Evolutionary conservation across 1,284 basidiomycete genomes (phyloP).

Genomic region (Somion occarium): DNA sequence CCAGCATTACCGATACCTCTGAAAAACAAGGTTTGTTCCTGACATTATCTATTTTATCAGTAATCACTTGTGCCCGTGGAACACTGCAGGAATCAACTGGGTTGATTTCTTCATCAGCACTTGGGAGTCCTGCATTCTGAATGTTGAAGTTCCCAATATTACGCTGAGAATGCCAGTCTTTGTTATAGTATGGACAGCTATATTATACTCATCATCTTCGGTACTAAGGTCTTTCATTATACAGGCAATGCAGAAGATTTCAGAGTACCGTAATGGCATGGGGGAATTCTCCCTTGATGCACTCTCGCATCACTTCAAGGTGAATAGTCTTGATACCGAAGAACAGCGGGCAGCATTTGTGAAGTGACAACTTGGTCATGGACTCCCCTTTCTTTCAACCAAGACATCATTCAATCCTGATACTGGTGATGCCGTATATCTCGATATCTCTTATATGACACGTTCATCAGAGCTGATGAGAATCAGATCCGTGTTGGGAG

Average conservation of each 20-base stretch:
- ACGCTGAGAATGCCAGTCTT: background rate
- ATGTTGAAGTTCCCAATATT: background rate
- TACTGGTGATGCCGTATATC: background rate
- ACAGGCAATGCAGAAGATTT: background rate
- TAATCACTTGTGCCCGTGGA: background rate
- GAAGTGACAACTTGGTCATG: background rate
- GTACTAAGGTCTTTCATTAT: background rate
- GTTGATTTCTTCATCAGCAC: background rate
- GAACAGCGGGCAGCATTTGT: background rate
- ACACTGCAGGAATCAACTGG: background rate
- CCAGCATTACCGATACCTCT: background rate
- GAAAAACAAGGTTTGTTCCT: background rate
- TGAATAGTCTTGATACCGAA: background rate
- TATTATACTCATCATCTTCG: background rate
- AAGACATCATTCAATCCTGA: background rate
- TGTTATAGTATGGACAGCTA: background rate
- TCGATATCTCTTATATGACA: background rate
- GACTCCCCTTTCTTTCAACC: background rate
- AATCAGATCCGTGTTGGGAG: background rate
- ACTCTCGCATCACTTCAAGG: background rate
- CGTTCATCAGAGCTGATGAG: background rate
- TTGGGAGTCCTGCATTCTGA: background rate
- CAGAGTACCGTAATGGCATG: background rate
- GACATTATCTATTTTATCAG: background rate
- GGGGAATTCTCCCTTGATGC: background rate